A percentile compares a stretch with the other conserved stretches of the same genome.
Conservation (phyloP, 2,329 filamentous ascomycete species). For the Epichloe glyceriae region DNA sequence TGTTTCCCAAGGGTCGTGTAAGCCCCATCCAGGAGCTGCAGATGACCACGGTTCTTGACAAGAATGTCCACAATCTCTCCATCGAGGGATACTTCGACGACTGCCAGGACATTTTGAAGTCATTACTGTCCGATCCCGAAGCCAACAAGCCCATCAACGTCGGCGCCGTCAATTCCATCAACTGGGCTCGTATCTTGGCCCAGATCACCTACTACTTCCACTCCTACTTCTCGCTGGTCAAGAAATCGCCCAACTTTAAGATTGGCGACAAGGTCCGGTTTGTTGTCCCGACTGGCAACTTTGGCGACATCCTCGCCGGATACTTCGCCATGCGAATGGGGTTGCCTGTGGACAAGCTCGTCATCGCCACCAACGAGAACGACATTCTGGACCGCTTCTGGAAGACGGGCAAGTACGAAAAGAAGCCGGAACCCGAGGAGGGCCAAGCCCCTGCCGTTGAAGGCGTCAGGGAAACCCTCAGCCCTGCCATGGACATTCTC, state of each 20-base stretch:
- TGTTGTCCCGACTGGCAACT: constrained; percentile 91
- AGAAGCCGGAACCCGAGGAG: constrained; percentile 43
- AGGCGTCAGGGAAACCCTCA: constrained; percentile 81
- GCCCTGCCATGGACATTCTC: constrained; percentile 94
- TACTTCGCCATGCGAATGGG: constrained; percentile 91
- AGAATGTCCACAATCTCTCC: constrained; percentile 84
- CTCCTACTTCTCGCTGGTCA: constrained; percentile 73
- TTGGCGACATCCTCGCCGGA: constrained; percentile 85
- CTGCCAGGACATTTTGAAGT: constrained; percentile 94
- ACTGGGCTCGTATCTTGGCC: constrained; percentile 87
- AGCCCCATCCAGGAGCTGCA: constrained; percentile 89
- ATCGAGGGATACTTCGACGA: constrained; percentile 91
- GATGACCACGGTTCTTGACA: constrained; percentile 88
- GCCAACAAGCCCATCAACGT: constrained; percentile 75
- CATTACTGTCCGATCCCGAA: constrained; percentile 73
- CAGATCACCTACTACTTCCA: constrained; percentile 98
- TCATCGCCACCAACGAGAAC: constrained; percentile 94
- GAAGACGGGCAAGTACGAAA: constrained; percentile 81
- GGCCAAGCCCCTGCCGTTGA: constrained; percentile 45
- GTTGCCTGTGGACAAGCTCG: constrained; percentile 73
- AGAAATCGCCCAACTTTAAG: constrained; percentile 45
- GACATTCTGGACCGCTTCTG: constrained; percentile 95
- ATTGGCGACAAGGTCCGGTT: constrained; percentile 62
- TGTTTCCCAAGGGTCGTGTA: constrained; percentile 83
- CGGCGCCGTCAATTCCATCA: constrained; percentile 92